A percentile compares a stretch with the other conserved stretches of the same genome.
Conservation (phyloP, 139 green algal genomes). For the Closterium sp. region DNA sequence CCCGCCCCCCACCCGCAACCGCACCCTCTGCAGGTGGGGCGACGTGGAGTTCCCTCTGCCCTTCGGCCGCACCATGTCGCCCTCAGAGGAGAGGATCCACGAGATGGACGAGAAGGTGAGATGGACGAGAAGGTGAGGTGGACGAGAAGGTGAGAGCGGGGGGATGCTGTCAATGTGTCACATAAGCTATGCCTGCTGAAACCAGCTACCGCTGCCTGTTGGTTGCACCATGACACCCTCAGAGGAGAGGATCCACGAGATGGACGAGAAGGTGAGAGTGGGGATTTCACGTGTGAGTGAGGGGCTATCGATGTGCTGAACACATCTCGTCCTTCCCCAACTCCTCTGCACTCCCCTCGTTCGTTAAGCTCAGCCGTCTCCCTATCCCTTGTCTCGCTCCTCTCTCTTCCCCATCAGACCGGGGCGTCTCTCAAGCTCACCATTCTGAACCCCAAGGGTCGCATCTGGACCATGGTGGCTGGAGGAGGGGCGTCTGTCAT, state of each 20-base stretch:
- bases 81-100: conserved; percentile 63
- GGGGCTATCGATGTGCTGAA: too few relatives aligned
- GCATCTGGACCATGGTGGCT: conserved; percentile 91
- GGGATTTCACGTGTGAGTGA: too few relatives aligned
- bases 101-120: conserved; percentile 43
- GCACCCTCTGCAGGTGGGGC: background rate
- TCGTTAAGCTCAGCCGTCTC: too few relatives aligned
- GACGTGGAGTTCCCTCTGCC: conserved; percentile 80
- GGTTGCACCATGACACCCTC: too few relatives aligned
- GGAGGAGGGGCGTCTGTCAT: conserved; percentile 84
- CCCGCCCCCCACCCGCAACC: background rate
- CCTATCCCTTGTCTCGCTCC: background rate
- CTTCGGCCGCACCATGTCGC: conserved; percentile 78
- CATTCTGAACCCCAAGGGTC: conserved; percentile 84
- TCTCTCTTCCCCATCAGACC: conserved; percentile 55
- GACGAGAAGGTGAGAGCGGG: conserved; percentile 16
- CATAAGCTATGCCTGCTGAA: background rate
- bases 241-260: conserved; percentile 59
- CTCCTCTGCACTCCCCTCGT: background rate
- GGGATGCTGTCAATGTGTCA: too few relatives aligned
- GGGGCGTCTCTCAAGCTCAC: conserved; percentile 88
- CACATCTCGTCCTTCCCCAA: too few relatives aligned
- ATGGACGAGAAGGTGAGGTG: too few relatives aligned
- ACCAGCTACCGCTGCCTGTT: background rate
- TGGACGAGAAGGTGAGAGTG: conserved; percentile 42